Evolutionary conservation across 2,329 filamentous ascomycete species (phyloP), one percentile per base, ranked within the genome.

Genomic region (Torrubiellomyces zombiae): DNA sequence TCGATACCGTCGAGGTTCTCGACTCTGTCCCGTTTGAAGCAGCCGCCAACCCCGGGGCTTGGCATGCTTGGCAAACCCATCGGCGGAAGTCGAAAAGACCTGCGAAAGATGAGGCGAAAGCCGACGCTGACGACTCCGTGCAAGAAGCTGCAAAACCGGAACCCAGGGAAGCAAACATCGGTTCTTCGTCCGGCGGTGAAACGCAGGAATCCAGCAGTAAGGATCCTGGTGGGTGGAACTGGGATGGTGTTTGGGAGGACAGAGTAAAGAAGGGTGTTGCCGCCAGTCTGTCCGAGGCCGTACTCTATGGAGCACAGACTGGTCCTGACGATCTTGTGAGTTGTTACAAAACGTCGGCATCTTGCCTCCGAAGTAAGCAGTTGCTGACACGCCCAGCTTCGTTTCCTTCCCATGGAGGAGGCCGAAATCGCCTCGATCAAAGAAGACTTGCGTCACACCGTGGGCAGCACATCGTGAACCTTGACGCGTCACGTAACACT

Each of bases 161-260:
- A 18, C 4, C 25, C 14, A 18, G 15, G 12, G 18, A 24, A 12
- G 20, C 16, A 9, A n/a, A n/a, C n/a, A n/a, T n/a, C n/a, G n/a
- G n/a, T n/a, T n/a, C n/a, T n/a, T n/a, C n/a, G n/a, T n/a, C n/a
- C n/a, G n/a, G n/a, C n/a, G n/a, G n/a, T n/a, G 16, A 7, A 7
- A 19, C 20, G 11, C 18, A 13, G 12, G 15, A 11, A 11, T 23
- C 28, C 6, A 13, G 34, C 2, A 38, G 32, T 14, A 19, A 20
- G 21, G 25, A 23, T 2, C 82, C 82, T 0, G 79, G 77, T 6
- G 77, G 92, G 39, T 95, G 86, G 86, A 92, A 92, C 44, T 95
- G 86, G 86, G 82, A 93, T 41, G 85, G 86, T 0, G 86, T 95
- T 0, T 98, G 86, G 86, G 80, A 91, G 45, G 76, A 85, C 35